Evolutionary conservation across 192 early-diverging fungal genomes (phyloP).

Genomic region (Gryganskiella cystojenkinii): DNA sequence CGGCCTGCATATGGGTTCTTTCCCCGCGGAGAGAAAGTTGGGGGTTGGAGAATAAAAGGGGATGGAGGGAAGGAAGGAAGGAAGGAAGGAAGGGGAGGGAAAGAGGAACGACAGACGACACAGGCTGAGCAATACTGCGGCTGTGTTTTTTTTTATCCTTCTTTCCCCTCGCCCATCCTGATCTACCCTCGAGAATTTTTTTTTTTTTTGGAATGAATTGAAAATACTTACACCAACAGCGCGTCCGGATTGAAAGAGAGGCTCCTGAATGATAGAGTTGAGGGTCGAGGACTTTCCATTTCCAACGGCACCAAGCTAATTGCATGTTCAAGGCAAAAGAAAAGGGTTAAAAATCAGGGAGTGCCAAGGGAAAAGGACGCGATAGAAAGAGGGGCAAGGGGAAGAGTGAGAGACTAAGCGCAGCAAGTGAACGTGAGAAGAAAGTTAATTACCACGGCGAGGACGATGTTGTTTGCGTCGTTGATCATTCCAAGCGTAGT

Average conservation of each 20-base stretch:
- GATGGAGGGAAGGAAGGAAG: background rate
- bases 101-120: background rate
- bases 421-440: background rate
- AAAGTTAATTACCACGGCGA: slow-evolving; percentile 30
- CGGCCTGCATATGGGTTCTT: too few species aligned
- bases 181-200: background rate
- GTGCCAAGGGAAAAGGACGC: background rate
- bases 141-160: background rate
- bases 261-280: slow-evolving; percentile 61
- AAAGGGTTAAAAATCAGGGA: background rate
- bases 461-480: slow-evolving; percentile 55
- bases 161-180: too few species aligned
- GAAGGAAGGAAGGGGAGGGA: background rate
- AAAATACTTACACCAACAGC: slow-evolving; percentile 52
- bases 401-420: background rate
- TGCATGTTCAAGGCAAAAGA: background rate
- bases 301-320: slow-evolving; percentile 58
- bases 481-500: slow-evolving; percentile 30
- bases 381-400: background rate
- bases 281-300: slow-evolving; percentile 63
- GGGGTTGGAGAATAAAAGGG: background rate
- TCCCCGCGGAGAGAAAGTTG: too few species aligned
- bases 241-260: slow-evolving; percentile 56
- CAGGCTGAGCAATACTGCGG: background rate
- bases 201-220: background rate